Base-by-base conservation (phyloP, 192 early-diverging fungal genomes). In the Umbelopsis sp. region DNA sequence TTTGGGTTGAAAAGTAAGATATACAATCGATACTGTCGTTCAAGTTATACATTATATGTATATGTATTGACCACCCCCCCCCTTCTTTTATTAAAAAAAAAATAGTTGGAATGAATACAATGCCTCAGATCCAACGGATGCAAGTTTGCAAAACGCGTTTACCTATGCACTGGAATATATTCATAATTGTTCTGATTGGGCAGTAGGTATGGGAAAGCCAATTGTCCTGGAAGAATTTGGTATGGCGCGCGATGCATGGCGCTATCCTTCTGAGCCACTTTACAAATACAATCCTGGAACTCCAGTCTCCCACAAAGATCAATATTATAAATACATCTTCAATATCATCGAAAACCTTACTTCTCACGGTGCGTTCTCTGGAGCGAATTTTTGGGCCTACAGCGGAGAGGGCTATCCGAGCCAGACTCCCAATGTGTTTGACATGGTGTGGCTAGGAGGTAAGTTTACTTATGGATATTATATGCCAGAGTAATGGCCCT, bases 311-410 rank as follows among this genome's bases (percentile, higher is more conserved):
- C 79, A 91, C 33, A 81, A 80, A 23, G 79, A 89, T 68, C 70
- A 45, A 58, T 91, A 82, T 71, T 91, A 82, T 64, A 61, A 52
- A 10, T 76, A 77, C 6, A 73, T 91, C 6, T 64, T 74, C 27
- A 67, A 75, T n/a, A 77, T 72, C 61, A 53, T 81, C 21, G 74
- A 70, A 11, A 49, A 61, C 51, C 72, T 78, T 15, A 61, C 68
- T n/a, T 55, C 66, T 15, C 44, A 78, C 13, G 68, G 74, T 18
- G 52, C 73, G 7, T 77, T 80, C 27, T 73, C 71, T 0, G 89
- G 90, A 16, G 70, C 76, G n/a, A 79, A 81, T 11, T 91, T 91
- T 69, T 91, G 90, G 90, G 89, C 87, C 15, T 91, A 85, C 47
- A 64, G 84, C 20, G 89, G 90, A 49, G 47, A 58, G 8, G 83